A percentile compares a stretch with the other conserved stretches of the same genome.
Conservation (phyloP, 1,139 yeast species). For the Taphrina deformans region DNA sequence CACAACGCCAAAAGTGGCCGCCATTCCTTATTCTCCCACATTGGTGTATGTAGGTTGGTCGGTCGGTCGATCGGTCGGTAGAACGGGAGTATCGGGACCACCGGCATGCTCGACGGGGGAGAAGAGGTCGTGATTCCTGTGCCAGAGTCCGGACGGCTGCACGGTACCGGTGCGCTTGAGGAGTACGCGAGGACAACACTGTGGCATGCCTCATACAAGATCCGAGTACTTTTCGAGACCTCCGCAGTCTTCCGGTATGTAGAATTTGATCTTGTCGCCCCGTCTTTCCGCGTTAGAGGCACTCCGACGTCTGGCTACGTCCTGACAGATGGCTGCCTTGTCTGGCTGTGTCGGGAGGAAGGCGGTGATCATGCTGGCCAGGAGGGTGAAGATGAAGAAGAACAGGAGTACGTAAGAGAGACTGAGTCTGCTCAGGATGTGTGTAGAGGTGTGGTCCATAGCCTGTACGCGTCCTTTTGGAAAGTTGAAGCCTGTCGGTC, state of each 20-base stretch:
- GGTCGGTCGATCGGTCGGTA: neutral
- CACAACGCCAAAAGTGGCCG: neutral
- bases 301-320: conserved; percentile 10
- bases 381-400: neutral
- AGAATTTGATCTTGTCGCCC: conserved; percentile 12
- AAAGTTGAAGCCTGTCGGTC: too few relatives aligned
- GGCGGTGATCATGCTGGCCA: neutral
- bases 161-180: too few relatives aligned
- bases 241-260: conserved; percentile 5
- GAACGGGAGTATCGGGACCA: neutral
- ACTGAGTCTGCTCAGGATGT: neutral
- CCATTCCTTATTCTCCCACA: neutral
- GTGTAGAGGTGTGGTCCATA: neutral
- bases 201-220: neutral
- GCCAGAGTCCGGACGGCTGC: too few relatives aligned
- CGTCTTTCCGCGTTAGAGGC: conserved; percentile 11
- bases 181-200: too few relatives aligned
- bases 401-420: neutral
- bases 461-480: too few relatives aligned
- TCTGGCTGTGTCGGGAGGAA: neutral
- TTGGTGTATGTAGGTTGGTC: too few relatives aligned
- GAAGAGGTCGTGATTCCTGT: neutral
- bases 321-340: neutral
- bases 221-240: conserved; percentile 1
- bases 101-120: neutral